A percentile compares a stretch with the other conserved stretches of the same genome.
Evolutionary conservation across 176 grass and related monocot genomes (phyloP).

Genomic region (Triticum timopheevii): DNA sequence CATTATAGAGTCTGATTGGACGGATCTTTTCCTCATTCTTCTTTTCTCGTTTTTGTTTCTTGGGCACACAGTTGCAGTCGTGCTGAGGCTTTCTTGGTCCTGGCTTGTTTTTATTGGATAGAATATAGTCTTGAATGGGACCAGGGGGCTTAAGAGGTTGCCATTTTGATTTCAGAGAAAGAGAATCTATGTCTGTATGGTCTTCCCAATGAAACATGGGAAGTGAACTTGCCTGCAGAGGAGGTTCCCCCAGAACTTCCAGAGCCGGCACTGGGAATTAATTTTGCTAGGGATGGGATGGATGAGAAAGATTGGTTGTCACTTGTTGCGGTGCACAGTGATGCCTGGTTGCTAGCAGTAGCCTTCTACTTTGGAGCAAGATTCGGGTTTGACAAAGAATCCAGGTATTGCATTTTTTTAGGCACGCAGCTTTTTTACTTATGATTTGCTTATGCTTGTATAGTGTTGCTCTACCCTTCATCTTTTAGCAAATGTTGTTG

Average conservation of each 20-base stretch:
- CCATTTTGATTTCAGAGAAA: conserved; percentile 69
- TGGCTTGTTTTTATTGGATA: conserved; percentile 17
- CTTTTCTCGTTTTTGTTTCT: background rate
- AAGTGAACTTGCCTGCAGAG: conserved; percentile 90
- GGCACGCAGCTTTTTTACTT: conserved; percentile 10
- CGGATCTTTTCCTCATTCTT: background rate
- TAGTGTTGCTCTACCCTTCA: background rate
- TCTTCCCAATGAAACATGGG: conserved; percentile 96
- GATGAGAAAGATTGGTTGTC: conserved; percentile 93
- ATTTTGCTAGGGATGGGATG: conserved; percentile 97
- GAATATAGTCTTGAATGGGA: background rate
- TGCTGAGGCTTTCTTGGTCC: background rate
- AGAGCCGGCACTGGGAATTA: conserved; percentile 92
- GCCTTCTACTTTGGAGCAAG: conserved; percentile 91
- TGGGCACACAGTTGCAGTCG: background rate
- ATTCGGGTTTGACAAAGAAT: conserved; percentile 93
- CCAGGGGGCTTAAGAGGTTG: background rate
- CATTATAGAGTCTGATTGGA: background rate
- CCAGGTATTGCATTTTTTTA: conserved; percentile 57
- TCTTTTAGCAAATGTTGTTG: background rate
- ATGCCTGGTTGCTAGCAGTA: conserved; percentile 83
- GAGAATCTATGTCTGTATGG: conserved; percentile 95
- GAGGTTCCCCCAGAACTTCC: conserved; percentile 97
- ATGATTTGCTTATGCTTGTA: background rate
- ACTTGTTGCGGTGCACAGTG: conserved; percentile 89